phyloP scores from a whole-genome alignment of 345 rosid genomes.

The Citrus medica region DNA sequence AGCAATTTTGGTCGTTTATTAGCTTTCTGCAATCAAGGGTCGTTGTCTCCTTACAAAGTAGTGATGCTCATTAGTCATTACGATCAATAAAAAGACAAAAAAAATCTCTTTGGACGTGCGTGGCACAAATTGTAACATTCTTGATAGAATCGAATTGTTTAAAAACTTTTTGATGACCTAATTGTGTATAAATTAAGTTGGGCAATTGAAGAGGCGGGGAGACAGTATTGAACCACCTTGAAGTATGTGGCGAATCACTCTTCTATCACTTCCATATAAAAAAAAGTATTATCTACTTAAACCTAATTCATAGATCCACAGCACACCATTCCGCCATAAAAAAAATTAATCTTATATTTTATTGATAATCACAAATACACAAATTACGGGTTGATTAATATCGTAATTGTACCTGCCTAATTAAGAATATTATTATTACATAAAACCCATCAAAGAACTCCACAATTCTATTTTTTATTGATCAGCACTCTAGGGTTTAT shows the following conservation, averaged over 20 bases:
- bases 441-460: no score
- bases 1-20: neutral
- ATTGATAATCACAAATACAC: neutral
- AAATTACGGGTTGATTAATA: no score
- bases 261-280: neutral
- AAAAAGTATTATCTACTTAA: neutral
- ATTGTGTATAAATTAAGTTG: neutral
- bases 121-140: neutral
- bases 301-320: neutral
- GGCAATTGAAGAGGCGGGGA: neutral
- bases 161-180: neutral
- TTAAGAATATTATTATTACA: no score
- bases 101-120: slow-evolving; percentile 2
- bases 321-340: neutral
- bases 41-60: neutral
- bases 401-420: no score
- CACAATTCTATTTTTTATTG: no score
- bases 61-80: neutral
- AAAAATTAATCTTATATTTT: neutral
- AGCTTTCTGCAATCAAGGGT: neutral
- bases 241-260: neutral
- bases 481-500: no score
- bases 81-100: neutral
- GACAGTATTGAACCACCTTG: neutral
- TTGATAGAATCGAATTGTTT: neutral